A percentile compares a stretch with the other conserved stretches of the same genome.
Evolutionary conservation across 2,329 filamentous ascomycete genomes (phyloP).

Genomic region (Venturiaceae sp.): DNA sequence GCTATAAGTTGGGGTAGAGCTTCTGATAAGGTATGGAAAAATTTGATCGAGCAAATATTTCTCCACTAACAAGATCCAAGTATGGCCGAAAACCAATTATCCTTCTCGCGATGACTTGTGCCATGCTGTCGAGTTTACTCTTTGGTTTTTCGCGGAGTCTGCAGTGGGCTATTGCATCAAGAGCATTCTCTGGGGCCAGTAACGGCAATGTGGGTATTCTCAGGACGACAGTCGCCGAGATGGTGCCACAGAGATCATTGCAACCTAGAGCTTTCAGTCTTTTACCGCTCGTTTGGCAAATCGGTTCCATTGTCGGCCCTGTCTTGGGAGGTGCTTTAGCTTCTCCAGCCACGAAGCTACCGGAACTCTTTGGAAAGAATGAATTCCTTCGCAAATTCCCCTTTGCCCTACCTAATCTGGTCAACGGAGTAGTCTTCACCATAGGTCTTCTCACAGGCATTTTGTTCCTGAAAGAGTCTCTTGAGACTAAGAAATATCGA

Average conservation of each 20-base stretch:
- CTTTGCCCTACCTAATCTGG: constrained; percentile 75
- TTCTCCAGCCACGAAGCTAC: constrained; percentile 67
- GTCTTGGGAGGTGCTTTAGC: constrained; percentile 78
- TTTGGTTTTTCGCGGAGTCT: constrained; percentile 79
- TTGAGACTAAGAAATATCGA: constrained; percentile 58
- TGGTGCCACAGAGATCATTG: constrained; percentile 48
- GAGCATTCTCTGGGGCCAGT: constrained; percentile 67
- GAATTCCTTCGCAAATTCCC: constrained; percentile 67
- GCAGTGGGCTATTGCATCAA: constrained; percentile 66
- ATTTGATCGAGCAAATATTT: neutral
- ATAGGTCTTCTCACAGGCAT: constrained; percentile 63
- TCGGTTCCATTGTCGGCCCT: constrained; percentile 82
- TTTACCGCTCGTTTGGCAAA: constrained; percentile 84
- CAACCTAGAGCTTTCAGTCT: constrained; percentile 85
- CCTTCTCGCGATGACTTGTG: constrained; percentile 60
- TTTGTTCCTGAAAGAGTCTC: constrained; percentile 82
- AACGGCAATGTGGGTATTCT: constrained; percentile 86
- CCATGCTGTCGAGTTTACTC: constrained; percentile 70
- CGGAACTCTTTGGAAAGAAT: constrained; percentile 42
- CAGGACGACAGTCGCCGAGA: constrained; percentile 82
- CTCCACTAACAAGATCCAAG: constrained; percentile 21
- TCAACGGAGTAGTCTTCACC: constrained; percentile 66
- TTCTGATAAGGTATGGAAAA: constrained; percentile 45
- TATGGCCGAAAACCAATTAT: constrained; percentile 80
- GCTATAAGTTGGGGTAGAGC: constrained; percentile 83